Evolutionary conservation across 352 stramenopile species (phyloP), one percentile per base, ranked within the genome.

Genomic region (Phytophthora colocasiae): DNA sequence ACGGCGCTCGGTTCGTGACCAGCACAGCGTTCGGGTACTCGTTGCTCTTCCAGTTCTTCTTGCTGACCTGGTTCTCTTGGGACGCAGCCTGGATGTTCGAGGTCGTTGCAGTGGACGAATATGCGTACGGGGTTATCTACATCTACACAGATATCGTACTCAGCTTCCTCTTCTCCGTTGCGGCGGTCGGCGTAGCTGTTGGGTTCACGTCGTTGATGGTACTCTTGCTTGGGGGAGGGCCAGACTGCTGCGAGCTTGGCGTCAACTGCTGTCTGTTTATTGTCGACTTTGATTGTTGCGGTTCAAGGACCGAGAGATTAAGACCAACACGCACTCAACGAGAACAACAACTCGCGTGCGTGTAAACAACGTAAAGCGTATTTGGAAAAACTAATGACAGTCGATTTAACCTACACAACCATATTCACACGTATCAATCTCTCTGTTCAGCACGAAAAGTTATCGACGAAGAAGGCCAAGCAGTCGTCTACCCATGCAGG

Each of bases 131-230:
- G 38, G 75, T 79, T 19, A 79, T 85, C 55, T 82, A 82, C 58
- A 80, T 85, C 27, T 85, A 82, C 61, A 85, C 73, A 0, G 77
- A 85, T 59, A 77, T 82, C 49, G 69, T 85, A 24, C 48, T 82
- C 34, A 67, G 71, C 41, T 39, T 75, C 52, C 54, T 75, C 9
- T 67, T 78, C 44, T 66, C 62, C 11, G 39, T 72, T 12, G 65
- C 66, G 1, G 34, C 66, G 22, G 62, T 50, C 8, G 62, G 40
- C 4, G 49, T 64, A 34, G 67, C 57, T 32, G 19, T 61, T 34
- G 60, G 63, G 40, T 66, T 66, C 49, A 45, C 63, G 27, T 65
- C 55, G 24, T 31, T 66, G 40, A 63, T 66, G 43, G 39, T 64
- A 39, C 50, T 68, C 3, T 59, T 61, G 34, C 48, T 67, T 15